A percentile compares a stretch with the other conserved stretches of the same genome.
These are phyloP conservation scores for Penicillium salamii DNA, from an alignment of 495 filamentous ascomycete genomes.

Conservation along the genomic window DNA sequence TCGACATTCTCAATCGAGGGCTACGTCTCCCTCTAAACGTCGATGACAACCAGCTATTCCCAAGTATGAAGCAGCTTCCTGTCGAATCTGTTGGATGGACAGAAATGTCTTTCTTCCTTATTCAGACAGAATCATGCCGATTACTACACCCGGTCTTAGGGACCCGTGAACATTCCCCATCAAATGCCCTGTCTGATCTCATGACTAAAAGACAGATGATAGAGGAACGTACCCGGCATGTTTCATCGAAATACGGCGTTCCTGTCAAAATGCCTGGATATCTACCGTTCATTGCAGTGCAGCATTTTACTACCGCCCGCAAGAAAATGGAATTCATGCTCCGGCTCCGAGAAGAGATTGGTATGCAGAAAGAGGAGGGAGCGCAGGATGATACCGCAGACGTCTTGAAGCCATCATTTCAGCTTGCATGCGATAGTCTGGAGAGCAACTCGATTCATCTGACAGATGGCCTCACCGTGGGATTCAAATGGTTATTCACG, in stretches of 20 bases:
- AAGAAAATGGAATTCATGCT: constrained; percentile 25
- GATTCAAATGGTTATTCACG: constrained; percentile 55
- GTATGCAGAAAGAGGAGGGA: constrained; percentile 10
- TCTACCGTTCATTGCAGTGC: constrained; percentile 49
- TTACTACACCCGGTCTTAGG: constrained; percentile 29
- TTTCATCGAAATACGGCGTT: constrained; percentile 36
- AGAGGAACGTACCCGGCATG: constrained; percentile 31
- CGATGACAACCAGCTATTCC: constrained; percentile 67
- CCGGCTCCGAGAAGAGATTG: constrained; percentile 26
- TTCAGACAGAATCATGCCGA: constrained; percentile 41
- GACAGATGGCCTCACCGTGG: constrained; percentile 30
- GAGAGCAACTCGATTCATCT: constrained; percentile 47
- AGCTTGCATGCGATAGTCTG: constrained; percentile 18
- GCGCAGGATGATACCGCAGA: constrained; percentile 23
- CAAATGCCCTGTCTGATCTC: constrained; percentile 21
- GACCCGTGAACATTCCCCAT: constrained; percentile 4
- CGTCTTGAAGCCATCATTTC: constrained; percentile 26
- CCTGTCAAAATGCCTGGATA: constrained; percentile 25
- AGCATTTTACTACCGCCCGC: constrained; percentile 32
- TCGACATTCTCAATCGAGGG: constrained; percentile 62
- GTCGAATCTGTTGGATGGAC: constrained; percentile 57
- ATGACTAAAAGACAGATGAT: constrained; percentile 41
- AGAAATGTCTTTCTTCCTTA: constrained; percentile 75
- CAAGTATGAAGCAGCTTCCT: constrained; percentile 56
- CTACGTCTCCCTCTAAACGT: constrained; percentile 68